phyloP scores from a whole-genome alignment of 352 stramenopile genomes.

The Globisporangium paroecandrum region DNA sequence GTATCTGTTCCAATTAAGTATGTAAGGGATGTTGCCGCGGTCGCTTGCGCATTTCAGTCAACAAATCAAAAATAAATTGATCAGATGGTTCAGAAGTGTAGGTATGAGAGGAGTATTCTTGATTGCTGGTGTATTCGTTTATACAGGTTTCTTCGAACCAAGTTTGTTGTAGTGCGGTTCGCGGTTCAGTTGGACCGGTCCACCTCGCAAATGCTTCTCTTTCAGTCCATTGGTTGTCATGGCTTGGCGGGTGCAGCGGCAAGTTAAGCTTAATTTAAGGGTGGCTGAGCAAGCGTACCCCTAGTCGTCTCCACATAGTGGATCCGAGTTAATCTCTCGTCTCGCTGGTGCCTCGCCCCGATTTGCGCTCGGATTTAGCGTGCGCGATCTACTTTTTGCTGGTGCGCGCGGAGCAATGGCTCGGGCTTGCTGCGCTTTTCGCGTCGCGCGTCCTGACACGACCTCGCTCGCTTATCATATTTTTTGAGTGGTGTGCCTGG shows the following conservation, averaged over 20 bases:
- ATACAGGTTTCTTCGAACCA: constrained; percentile 4
- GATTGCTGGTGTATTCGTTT: not conserved
- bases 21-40: not conserved
- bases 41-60: not conserved
- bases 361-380: constrained; percentile 10
- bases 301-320: constrained; percentile 5
- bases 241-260: constrained; percentile 6
- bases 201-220: constrained; percentile 1
- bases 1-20: not conserved
- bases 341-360: not conserved
- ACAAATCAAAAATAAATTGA: not conserved
- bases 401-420: constrained; percentile 1
- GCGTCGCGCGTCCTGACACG: constrained; percentile 1
- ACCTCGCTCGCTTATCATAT: constrained; percentile 26
- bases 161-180: not conserved
- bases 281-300: not conserved
- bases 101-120: not conserved
- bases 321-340: not conserved
- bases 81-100: not conserved
- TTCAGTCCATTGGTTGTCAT: constrained; percentile 34
- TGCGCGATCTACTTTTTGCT: not conserved
- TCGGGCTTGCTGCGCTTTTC: constrained; percentile 7
- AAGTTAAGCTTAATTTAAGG: constrained; percentile 12
- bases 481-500: constrained; percentile 74
- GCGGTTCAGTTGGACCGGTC: constrained; percentile 9